Base-by-base conservation (phyloP, 2,329 filamentous ascomycete genomes). In the Seiridium unicorne region DNA sequence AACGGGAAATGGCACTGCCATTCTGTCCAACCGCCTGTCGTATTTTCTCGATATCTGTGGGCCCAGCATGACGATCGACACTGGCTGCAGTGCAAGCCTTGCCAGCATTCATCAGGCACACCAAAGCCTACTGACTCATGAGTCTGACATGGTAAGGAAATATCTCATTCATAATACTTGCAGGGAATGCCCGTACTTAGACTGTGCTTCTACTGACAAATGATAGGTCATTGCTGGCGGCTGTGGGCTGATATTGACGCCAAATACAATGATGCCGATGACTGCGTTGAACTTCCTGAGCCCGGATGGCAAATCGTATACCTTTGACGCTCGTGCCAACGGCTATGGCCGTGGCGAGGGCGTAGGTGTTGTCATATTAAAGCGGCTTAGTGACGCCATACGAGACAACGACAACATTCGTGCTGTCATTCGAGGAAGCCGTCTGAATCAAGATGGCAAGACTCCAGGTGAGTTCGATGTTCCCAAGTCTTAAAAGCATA, bases 271-370 rank as follows among this genome's bases (percentile, higher is more conserved):
- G 66, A 81, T 84, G 73, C 80, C 81, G 1, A 84, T 84, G 81
- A 81, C 80, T 1, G 80, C 78, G 4, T 69, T 84, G 18, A 82
- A 81, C 62, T 83, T 85, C 56, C 72, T 85, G 0, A 82, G 81
- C 48, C 76, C 80, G 1, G 77, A 81, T 59, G 81, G 82, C 1
- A 81, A 76, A 60, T 80, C 76, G 42, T 80, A 80, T 61, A 82
- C 82, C 4, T 88, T 84, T 66, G 86, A 87, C 64, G 68, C 76
- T n/a, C 77, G 78, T 3, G 87, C 84, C 18, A 83, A 84, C 60
- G 88, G 88, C 1, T 90, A 89, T 66, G 86, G 82, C 0, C 78
- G 87, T 38, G 87, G 86, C 1, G 88, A 90, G 66, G 88, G 87
- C 0, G 76, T 84, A 34, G 85, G 80, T 0, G 77, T 84, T n/a